Base-by-base conservation (phyloP, 257 asterid species). In the Solanum virginianum region DNA sequence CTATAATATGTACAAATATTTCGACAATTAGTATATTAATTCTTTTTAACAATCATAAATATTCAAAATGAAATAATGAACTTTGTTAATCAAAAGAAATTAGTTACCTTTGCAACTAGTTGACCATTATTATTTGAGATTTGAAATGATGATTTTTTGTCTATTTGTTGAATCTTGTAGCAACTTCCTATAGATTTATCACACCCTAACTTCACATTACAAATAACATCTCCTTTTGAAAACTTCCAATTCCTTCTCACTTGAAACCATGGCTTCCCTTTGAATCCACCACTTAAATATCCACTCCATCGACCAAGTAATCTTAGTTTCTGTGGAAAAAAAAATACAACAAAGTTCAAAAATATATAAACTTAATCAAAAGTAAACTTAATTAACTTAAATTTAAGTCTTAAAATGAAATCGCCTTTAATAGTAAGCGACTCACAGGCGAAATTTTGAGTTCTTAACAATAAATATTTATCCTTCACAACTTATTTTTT, bases 91-190 rank as follows among this genome's bases (percentile, higher is more conserved):
- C 8, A 41, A 71, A 20, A 18, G 6, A 18, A 43, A 12, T n/a
- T 72, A 60, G 92, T 63, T 63, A 63, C 98, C 97, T 94, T 91
- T 5, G 97, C 98, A 8, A 93, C 74, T 86, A 87, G 83, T 36
- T 84, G 89, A 80, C 93, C 96, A 1, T 86, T 84, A 41, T 66
- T 74, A 56, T 92, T 92, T 9, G 83, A 62, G 65, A 94, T 91
- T 86, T 84, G 87, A 60, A 92, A 86, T 47, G 89, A 45, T 62
- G 92, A 89, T 86, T 90, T 94, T 54, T 91, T 90, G 72, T 90
- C 85, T 26, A 84, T 85, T 57, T 90, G 93, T 20, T 63, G 70
- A 18, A 94, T 91, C 29, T 72, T 80, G 55, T 88, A 93, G 84
- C 86, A 85, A 49, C 79, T 89, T 85, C 82, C 81, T 6, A 66